Evolutionary conservation across 106 monocot genomes (phyloP).

Genomic region (Allium sativum): DNA sequence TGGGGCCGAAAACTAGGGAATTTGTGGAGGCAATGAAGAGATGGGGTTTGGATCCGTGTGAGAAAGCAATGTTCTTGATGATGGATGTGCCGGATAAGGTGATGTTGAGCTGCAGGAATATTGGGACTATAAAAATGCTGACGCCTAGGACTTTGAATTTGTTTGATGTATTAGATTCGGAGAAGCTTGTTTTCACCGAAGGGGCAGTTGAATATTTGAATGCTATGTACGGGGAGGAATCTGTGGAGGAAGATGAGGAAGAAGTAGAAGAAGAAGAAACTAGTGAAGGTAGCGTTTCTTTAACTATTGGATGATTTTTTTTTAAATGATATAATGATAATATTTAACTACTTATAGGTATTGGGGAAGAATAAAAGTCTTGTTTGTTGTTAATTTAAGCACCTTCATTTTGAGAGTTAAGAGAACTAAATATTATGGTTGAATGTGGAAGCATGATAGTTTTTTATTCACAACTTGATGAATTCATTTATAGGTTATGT

Average conservation of each 20-base stretch:
- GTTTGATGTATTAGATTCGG: slow-evolving; percentile 66
- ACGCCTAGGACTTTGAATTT: slow-evolving; percentile 88
- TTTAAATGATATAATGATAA: too few relatives aligned
- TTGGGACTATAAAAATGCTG: slow-evolving; percentile 93
- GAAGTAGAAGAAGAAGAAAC: background rate
- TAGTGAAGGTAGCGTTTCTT: too few relatives aligned
- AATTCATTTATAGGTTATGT: too few relatives aligned
- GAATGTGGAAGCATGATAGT: too few relatives aligned
- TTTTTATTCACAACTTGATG: too few relatives aligned
- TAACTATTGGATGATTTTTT: too few relatives aligned
- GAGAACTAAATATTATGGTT: too few relatives aligned
- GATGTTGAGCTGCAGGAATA: slow-evolving; percentile 59
- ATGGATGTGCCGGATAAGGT: slow-evolving; percentile 65
- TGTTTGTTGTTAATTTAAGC: too few relatives aligned
- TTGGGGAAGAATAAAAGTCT: too few relatives aligned
- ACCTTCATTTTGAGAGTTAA: too few relatives aligned
- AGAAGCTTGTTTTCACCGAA: slow-evolving; percentile 65
- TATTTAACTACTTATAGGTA: too few relatives aligned
- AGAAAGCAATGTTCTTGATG: slow-evolving; percentile 66
- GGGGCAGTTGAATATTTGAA: slow-evolving; percentile 71
- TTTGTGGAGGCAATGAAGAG: slow-evolving; percentile 62
- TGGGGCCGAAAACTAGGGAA: slow-evolving; percentile 59
- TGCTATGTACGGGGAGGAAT: slow-evolving; percentile 45
- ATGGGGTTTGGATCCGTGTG: slow-evolving; percentile 78
- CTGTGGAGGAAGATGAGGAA: background rate